These are phyloP conservation scores for Mortierella polycephala DNA, from an alignment of 371 early-diverging fungal species.

Conservation along the genomic window DNA sequence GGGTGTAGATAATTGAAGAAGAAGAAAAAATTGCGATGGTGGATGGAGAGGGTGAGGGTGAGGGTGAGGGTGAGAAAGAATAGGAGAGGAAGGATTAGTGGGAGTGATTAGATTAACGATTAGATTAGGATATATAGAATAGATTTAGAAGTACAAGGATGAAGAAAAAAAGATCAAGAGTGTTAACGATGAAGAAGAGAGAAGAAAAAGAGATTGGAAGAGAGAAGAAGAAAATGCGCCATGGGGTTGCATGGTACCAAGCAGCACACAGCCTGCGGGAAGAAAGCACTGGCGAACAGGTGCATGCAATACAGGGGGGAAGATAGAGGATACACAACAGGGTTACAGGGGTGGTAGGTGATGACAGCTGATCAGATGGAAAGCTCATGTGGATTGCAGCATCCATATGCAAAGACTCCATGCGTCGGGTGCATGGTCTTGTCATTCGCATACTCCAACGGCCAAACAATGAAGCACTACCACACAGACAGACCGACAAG, in stretches of 20 bases:
- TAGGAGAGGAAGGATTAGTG: neutral
- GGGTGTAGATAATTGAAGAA: neutral
- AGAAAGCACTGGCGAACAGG: neutral
- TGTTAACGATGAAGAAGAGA: neutral
- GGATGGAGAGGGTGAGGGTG: neutral
- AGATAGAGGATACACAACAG: too few species aligned
- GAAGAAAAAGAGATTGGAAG: constrained; percentile 1
- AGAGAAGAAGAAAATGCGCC: neutral
- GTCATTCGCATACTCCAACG: too few species aligned
- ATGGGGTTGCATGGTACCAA: neutral
- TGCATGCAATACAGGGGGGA: too few species aligned
- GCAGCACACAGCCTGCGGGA: neutral
- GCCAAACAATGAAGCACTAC: too few species aligned
- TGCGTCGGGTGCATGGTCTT: too few species aligned
- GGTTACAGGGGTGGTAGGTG: too few species aligned
- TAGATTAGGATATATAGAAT: neutral
- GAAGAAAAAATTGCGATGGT: neutral
- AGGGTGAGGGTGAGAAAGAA: neutral
- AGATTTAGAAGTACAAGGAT: neutral
- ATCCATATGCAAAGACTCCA: too few species aligned
- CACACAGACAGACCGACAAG: too few species aligned
- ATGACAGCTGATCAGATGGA: too few species aligned
- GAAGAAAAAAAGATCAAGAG: constrained; percentile 4
- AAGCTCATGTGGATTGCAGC: too few species aligned
- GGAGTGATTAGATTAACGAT: constrained; percentile 4